A percentile compares a stretch with the other conserved stretches of the same genome.
Conservation (phyloP, 352 stramenopile species). For the Phytophthora crassamura region DNA sequence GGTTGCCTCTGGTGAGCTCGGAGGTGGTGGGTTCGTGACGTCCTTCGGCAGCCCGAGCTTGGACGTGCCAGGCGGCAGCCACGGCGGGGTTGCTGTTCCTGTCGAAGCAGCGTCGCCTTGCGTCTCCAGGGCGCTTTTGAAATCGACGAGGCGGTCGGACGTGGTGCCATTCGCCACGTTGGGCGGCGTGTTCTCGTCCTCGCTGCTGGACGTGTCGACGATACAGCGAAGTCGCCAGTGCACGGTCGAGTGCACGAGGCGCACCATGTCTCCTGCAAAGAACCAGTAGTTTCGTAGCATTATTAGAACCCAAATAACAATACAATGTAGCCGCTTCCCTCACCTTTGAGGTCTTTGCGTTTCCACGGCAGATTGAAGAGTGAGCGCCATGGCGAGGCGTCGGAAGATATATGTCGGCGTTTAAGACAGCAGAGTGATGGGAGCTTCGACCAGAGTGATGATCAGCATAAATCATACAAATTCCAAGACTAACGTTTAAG, state of each 20-base stretch:
- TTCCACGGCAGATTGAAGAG: too few relatives aligned
- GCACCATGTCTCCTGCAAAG: background rate
- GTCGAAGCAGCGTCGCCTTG: too few relatives aligned
- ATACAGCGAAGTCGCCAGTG: constrained; percentile 6
- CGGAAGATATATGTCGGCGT: too few relatives aligned
- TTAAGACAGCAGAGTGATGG: too few relatives aligned
- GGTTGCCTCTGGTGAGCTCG: background rate
- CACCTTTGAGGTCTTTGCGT: too few relatives aligned
- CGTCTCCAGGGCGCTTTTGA: too few relatives aligned
- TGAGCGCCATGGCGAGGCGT: too few relatives aligned
- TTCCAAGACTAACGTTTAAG: background rate
- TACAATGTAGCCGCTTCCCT: too few relatives aligned
- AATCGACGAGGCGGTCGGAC: too few relatives aligned
- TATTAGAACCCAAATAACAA: too few relatives aligned
- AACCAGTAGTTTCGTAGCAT: background rate
- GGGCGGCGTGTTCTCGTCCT: constrained; percentile 9
- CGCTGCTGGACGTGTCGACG: background rate
- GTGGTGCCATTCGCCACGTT: background rate
- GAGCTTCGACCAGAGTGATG: too few relatives aligned
- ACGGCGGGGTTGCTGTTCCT: background rate
- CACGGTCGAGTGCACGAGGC: background rate
- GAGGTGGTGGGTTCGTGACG: background rate
- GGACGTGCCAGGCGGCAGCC: background rate
- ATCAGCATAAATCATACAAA: constrained; percentile 1
- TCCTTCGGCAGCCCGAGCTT: background rate